Evolutionary conservation across 495 filamentous ascomycete species (phyloP).

Genomic region (Parmelia sp.): DNA sequence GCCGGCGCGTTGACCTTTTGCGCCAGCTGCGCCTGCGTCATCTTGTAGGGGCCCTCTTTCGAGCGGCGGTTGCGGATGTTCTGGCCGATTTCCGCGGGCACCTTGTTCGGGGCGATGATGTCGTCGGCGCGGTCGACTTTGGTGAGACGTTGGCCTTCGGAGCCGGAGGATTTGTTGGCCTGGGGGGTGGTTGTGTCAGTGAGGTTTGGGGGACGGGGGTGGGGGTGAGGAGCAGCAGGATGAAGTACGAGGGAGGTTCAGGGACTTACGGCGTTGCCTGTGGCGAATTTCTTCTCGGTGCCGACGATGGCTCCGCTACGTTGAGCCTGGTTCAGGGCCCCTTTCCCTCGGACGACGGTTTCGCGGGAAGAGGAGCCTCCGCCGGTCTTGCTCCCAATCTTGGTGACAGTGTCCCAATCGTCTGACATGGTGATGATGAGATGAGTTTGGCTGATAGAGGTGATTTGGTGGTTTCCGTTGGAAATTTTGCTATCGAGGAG

Average conservation of each 20-base stretch:
- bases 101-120: conserved; percentile 91
- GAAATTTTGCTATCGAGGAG: too few species aligned
- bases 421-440: conserved; percentile 45
- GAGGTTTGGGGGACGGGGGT: not conserved
- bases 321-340: conserved; percentile 84
- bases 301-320: conserved; percentile 66
- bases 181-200: conserved; percentile 26
- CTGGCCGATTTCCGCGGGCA: conserved; percentile 71
- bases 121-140: conserved; percentile 98
- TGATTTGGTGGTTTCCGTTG: too few species aligned
- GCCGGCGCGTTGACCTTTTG: conserved; percentile 69
- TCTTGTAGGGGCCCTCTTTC: conserved; percentile 64
- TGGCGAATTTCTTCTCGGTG: conserved; percentile 82
- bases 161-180: conserved; percentile 49
- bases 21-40: conserved; percentile 96
- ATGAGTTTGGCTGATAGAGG: not conserved
- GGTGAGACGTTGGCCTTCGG: conserved; percentile 90
- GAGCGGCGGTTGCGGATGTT: conserved; percentile 69
- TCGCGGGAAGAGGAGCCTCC: conserved; percentile 61
- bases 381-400: conserved; percentile 80
- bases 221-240: not conserved
- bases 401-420: conserved; percentile 85
- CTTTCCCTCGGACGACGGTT: conserved; percentile 79
- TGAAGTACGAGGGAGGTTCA: not conserved
- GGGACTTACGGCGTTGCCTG: conserved; percentile 67